Percentiles rank a stretch among this genome's conserved stretches.
Evolutionary conservation across 495 filamentous ascomycete species (phyloP).

Genomic region (Ramalina intermedia): DNA sequence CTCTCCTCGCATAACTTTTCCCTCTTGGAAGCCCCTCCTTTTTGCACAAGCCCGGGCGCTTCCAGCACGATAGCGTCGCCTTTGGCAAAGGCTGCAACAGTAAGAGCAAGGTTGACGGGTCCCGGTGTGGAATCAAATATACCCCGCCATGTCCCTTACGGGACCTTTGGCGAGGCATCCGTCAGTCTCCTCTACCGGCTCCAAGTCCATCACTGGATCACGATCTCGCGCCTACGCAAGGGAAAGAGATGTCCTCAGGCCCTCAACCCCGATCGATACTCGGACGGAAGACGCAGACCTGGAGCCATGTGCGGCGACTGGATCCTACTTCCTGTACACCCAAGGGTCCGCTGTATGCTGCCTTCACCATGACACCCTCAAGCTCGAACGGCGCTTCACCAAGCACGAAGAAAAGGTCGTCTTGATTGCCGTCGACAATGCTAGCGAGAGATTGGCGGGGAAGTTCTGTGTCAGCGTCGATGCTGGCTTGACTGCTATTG

Average conservation of each 20-base stretch:
- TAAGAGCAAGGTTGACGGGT: background rate
- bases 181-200: slow-evolving; percentile 37
- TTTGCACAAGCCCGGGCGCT: background rate
- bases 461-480: slow-evolving; percentile 88
- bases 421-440: slow-evolving; percentile 79
- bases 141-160: slow-evolving; percentile 30
- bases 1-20: slow-evolving; percentile 1
- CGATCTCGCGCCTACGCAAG: background rate
- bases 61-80: background rate
- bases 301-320: slow-evolving; percentile 75
- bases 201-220: background rate
- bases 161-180: slow-evolving; percentile 41
- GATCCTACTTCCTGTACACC: slow-evolving; percentile 73
- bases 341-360: slow-evolving; percentile 67
- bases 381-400: slow-evolving; percentile 76
- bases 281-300: slow-evolving; percentile 43
- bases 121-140: background rate
- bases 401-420: slow-evolving; percentile 70
- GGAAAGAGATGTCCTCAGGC: slow-evolving; percentile 34
- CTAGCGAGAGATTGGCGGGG: slow-evolving; percentile 75
- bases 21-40: background rate
- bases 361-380: slow-evolving; percentile 80
- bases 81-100: background rate
- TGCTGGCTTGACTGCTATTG: slow-evolving; percentile 77
- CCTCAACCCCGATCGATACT: slow-evolving; percentile 33